These are phyloP conservation scores for Trichoderma parareesei DNA, from an alignment of 495 filamentous ascomycete species.

Conservation along the genomic window DNA sequence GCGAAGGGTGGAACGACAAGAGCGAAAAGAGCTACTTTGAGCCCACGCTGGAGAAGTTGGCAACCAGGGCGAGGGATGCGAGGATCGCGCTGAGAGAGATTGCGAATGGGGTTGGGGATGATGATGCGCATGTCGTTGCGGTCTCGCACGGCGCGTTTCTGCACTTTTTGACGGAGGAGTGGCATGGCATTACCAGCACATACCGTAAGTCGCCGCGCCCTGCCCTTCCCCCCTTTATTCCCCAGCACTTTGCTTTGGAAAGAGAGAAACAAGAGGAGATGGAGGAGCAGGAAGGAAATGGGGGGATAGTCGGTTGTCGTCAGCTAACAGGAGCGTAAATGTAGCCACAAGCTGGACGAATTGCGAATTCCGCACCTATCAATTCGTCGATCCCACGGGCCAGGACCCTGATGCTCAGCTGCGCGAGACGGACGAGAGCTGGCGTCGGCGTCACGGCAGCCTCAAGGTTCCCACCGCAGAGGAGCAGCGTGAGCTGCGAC, in stretches of 20 bases:
- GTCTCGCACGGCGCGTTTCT: constrained; percentile 42
- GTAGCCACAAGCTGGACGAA: constrained; percentile 77
- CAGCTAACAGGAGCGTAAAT: neutral
- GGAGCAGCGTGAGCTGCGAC: constrained; percentile 30
- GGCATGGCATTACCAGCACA: constrained; percentile 51
- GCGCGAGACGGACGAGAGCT: constrained; percentile 50
- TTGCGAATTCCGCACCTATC: constrained; percentile 70
- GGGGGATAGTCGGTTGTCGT: neutral
- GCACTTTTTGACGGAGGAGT: constrained; percentile 77
- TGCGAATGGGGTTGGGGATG: constrained; percentile 25
- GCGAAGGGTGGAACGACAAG: constrained; percentile 66
- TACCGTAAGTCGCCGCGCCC: constrained; percentile 36
- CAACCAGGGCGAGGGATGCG: constrained; percentile 53
- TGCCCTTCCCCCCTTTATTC: no score
- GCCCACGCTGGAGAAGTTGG: constrained; percentile 49
- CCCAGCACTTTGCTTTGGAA: neutral
- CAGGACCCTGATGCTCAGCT: constrained; percentile 53
- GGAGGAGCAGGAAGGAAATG: neutral
- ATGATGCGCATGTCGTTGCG: constrained; percentile 53
- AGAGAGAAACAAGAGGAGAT: neutral
- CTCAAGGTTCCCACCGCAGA: constrained; percentile 39
- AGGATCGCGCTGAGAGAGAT: constrained; percentile 58
- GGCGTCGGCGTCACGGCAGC: constrained; percentile 40
- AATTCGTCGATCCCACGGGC: constrained; percentile 50
- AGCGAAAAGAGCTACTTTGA: constrained; percentile 44